Evolutionary conservation across 2,329 filamentous ascomycete species (phyloP).

Genomic region (Aureobasidium uvarum): DNA sequence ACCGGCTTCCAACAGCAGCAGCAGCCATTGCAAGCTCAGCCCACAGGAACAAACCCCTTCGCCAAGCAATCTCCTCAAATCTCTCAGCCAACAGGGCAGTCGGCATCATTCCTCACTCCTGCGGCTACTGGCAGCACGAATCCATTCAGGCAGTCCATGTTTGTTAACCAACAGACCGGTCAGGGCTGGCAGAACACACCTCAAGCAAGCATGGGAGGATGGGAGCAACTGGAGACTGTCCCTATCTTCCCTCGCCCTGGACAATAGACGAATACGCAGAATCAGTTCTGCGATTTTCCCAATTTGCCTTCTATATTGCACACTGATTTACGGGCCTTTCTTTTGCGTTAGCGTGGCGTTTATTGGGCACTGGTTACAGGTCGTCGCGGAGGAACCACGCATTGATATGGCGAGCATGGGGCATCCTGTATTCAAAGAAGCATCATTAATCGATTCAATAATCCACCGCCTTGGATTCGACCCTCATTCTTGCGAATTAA

Average conservation of each 20-base stretch:
- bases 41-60: conserved; percentile 72
- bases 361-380: not conserved
- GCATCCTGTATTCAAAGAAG: not conserved
- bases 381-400: not conserved
- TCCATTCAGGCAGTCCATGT: conserved; percentile 86
- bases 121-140: conserved; percentile 89
- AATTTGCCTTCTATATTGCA: conserved; percentile 8
- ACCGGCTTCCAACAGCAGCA: conserved; percentile 29
- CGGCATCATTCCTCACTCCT: conserved; percentile 48
- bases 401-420: conserved; percentile 7
- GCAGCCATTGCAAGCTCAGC: conserved; percentile 52
- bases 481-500: not conserved
- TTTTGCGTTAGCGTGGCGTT: conserved; percentile 27
- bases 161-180: conserved; percentile 85
- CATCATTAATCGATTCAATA: not conserved
- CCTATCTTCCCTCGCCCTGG: conserved; percentile 83
- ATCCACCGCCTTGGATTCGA: not conserved
- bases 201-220: conserved; percentile 72
- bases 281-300: not conserved
- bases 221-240: conserved; percentile 75
- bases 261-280: conserved; percentile 33
- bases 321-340: not conserved
- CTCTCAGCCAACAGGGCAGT: conserved; percentile 41
- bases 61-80: conserved; percentile 53
- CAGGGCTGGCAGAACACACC: conserved; percentile 78